These are phyloP conservation scores for Phlebiopsis flavidoalba DNA, from an alignment of 768 basidiomycete genomes.

Conservation along the genomic window DNA sequence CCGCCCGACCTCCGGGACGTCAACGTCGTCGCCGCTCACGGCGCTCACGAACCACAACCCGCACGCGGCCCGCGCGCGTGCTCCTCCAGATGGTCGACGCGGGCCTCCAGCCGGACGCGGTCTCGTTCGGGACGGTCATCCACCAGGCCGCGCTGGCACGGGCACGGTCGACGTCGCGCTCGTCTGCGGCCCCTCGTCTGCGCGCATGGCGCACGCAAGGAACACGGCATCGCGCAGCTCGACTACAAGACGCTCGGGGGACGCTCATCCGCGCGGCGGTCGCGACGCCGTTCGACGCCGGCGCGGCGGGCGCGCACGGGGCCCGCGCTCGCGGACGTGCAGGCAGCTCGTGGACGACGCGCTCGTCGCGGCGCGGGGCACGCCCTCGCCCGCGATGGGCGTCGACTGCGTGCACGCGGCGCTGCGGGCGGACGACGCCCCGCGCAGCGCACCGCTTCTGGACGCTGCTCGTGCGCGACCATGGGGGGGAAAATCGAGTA, in stretches of 20 bases:
- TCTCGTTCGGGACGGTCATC: conserved; percentile 58
- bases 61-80: conserved; percentile 37
- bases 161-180: conserved; percentile 41
- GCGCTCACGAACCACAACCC: conserved; percentile 48
- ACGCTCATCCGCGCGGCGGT: conserved; percentile 42
- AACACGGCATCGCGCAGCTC: conserved; percentile 30
- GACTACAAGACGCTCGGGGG: conserved; percentile 45
- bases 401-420: conserved; percentile 46
- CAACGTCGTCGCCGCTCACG: conserved; percentile 56
- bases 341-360: conserved; percentile 38
- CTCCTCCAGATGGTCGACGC: conserved; percentile 45
- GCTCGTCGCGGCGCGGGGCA: conserved; percentile 29
- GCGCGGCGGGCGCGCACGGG: conserved; percentile 14
- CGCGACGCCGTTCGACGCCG: conserved; percentile 9
- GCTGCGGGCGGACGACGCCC: conserved; percentile 44
- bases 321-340: conserved; percentile 35
- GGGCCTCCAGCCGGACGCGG: conserved; percentile 46
- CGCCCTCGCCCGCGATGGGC: conserved; percentile 43
- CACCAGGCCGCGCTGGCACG: conserved; percentile 49
- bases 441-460: conserved; percentile 58
- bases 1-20: conserved; percentile 61
- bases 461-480: conserved; percentile 36
- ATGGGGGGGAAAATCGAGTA: conserved; percentile 44
- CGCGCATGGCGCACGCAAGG: conserved; percentile 34
- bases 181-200: conserved; percentile 37